Conservation (phyloP, 2,329 filamentous ascomycete genomes). For the Aspergillus fructus region DNA sequence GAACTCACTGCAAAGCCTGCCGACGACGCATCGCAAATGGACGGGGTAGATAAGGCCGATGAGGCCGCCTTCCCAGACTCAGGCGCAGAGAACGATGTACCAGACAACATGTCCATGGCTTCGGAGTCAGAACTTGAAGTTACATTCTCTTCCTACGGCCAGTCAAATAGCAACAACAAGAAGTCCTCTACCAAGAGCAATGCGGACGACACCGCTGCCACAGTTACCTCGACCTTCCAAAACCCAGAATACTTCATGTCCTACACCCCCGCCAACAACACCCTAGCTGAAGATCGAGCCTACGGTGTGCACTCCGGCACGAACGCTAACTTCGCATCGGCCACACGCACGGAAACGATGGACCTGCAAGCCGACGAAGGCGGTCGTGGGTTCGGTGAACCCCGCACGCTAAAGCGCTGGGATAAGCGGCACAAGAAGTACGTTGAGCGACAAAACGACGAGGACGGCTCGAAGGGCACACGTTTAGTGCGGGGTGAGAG, state of each 20-base stretch:
- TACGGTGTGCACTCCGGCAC: constrained; percentile 89
- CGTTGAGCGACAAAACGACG: constrained; percentile 85
- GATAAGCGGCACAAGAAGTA: constrained; percentile 97
- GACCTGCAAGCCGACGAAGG: constrained; percentile 88
- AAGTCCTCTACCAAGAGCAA: constrained; percentile 40
- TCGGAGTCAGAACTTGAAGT: constrained; percentile 65
- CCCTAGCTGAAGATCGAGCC: constrained; percentile 82
- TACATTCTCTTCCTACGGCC: constrained; percentile 63
- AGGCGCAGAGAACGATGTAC: constrained; percentile 38
- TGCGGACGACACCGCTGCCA: constrained; percentile 44
- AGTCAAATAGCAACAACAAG: constrained; percentile 44
- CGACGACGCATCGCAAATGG: background rate
- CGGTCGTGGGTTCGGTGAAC: constrained; percentile 72
- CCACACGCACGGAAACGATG: constrained; percentile 85
- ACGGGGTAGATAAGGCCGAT: constrained; percentile 33
- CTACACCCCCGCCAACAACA: constrained; percentile 79
- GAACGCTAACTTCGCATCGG: constrained; percentile 76
- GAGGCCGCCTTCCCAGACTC: constrained; percentile 39
- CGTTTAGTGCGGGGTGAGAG: constrained; percentile 83
- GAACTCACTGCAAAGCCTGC: constrained; percentile 12
- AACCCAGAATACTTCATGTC: constrained; percentile 95
- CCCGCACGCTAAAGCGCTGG: constrained; percentile 82
- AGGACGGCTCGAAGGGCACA: constrained; percentile 79
- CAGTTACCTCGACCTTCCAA: constrained; percentile 59
- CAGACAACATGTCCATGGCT: constrained; percentile 58